Base-by-base conservation (phyloP, 306 rosid genomes). In the Medicago arabica region DNA sequence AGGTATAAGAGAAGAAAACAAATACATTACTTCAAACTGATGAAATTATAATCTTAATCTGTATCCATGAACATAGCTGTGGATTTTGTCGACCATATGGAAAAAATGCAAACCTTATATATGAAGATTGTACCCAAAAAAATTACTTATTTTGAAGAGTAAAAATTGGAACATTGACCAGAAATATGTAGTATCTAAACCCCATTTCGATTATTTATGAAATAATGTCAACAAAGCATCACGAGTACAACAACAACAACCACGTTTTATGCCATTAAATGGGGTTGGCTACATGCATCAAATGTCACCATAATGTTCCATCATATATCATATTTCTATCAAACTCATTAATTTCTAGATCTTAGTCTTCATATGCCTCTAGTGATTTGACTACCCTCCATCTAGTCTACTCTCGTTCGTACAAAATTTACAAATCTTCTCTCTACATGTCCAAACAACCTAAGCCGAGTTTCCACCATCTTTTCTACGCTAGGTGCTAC, bases 21-120 rank as follows among this genome's bases (percentile, higher is more conserved):
- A 41, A 38, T 79, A 5, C 54, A 47, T 71, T 19, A 6, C 16
- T 71, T 71, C 61, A 65, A 60, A 63, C 17, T 67, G 54, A 49
- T 23, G 77, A 43, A 39, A 76, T 76, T 73, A n/a, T 78, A 63
- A 44, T 76, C 77, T 36, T 78, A 69, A 44, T 6, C 36, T 53
- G 21, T 40, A 50, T 19, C 18, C 36, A 46, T 46, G 19, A 68
- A 46, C 58, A 66, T 4, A 72, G 12, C 49, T 46, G 60, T 28
- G 21, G 39, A 67, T 38, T 40, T 77, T 17, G n/a, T 19, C 67
- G 75, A 34, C 21, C 25, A 16, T 16, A 7, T 0, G 12, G 2
- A 44, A 16, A 28, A 63, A 47, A 72, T 8, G 13, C 10, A 50
- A 41, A 72, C 49, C 63, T 16, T 61, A 34, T 49, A 3, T 16